Evolutionary conservation across 352 stramenopile species (phyloP).

Genomic region (Thalassiosira allenii): DNA sequence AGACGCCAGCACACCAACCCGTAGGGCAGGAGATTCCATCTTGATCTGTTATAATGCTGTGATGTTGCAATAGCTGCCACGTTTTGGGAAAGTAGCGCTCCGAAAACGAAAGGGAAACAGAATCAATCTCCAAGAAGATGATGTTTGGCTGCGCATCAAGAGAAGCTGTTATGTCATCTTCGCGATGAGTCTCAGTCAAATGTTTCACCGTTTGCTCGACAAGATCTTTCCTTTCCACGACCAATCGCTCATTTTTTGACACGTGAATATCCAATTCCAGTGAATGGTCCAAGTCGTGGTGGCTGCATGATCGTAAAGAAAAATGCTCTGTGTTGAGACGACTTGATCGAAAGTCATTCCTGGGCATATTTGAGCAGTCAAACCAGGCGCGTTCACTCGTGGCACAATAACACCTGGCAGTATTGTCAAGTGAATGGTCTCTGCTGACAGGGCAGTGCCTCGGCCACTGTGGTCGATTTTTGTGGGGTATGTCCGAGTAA

Average conservation of each 20-base stretch:
- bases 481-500: constrained; percentile 70
- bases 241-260: constrained; percentile 34
- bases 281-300: constrained; percentile 35
- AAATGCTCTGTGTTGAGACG: constrained; percentile 18
- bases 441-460: constrained; percentile 2
- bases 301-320: constrained; percentile 48
- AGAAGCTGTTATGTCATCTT: constrained; percentile 10
- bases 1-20: constrained; percentile 58
- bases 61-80: constrained; percentile 50
- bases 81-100: constrained; percentile 70
- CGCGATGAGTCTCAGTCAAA: neutral
- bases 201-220: constrained; percentile 10
- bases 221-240: constrained; percentile 14
- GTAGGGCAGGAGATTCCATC: constrained; percentile 27
- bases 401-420: constrained; percentile 44
- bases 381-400: constrained; percentile 48
- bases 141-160: constrained; percentile 42
- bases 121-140: constrained; percentile 71
- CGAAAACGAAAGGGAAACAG: constrained; percentile 53
- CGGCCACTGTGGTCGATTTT: constrained; percentile 33
- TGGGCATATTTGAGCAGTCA: constrained; percentile 45
- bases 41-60: constrained; percentile 44
- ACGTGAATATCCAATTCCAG: constrained; percentile 56
- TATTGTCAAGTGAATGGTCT: constrained; percentile 11
- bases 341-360: constrained; percentile 19